Conservation (phyloP, 805 yeast genomes). For the Candida coleopterorum region DNA sequence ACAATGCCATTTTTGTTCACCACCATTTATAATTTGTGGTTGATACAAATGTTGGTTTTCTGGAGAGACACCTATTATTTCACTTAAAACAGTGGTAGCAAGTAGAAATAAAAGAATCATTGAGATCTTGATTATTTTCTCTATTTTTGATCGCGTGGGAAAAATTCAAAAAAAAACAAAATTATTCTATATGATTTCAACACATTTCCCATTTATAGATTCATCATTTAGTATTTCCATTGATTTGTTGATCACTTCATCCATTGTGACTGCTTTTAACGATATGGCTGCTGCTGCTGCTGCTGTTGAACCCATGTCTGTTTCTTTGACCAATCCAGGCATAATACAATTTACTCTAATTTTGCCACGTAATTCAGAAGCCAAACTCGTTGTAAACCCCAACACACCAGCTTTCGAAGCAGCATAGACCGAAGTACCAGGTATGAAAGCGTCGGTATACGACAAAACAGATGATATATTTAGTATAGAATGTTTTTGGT, state of each 20-base stretch:
- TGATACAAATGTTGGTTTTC: constrained; percentile 40
- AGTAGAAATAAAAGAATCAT: constrained; percentile 2
- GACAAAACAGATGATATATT: constrained; percentile 68
- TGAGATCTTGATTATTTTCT: no score
- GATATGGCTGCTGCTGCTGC: constrained; percentile 13
- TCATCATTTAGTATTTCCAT: constrained; percentile 19
- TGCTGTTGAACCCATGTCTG: constrained; percentile 53
- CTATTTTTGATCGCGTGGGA: constrained; percentile 1
- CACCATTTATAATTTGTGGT: constrained; percentile 39
- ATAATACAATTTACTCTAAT: constrained; percentile 61
- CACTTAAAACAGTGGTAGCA: constrained; percentile 2
- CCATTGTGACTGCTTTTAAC: constrained; percentile 20
- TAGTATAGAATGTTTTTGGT: constrained; percentile 37
- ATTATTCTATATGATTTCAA: constrained; percentile 13
- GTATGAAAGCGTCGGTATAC: constrained; percentile 23
- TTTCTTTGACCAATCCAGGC: constrained; percentile 64
- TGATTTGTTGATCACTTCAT: constrained; percentile 23
- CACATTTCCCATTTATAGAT: constrained; percentile 26
- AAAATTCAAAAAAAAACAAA: constrained; percentile 5
- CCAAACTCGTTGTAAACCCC: constrained; percentile 56
- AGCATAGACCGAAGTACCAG: constrained; percentile 63
- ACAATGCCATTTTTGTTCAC: constrained; percentile 55
- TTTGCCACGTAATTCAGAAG: constrained; percentile 52
- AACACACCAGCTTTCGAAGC: constrained; percentile 69
- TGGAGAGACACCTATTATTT: constrained; percentile 33